Conservation (phyloP, 495 filamentous ascomycete species). For the Xylaria sp. region DNA sequence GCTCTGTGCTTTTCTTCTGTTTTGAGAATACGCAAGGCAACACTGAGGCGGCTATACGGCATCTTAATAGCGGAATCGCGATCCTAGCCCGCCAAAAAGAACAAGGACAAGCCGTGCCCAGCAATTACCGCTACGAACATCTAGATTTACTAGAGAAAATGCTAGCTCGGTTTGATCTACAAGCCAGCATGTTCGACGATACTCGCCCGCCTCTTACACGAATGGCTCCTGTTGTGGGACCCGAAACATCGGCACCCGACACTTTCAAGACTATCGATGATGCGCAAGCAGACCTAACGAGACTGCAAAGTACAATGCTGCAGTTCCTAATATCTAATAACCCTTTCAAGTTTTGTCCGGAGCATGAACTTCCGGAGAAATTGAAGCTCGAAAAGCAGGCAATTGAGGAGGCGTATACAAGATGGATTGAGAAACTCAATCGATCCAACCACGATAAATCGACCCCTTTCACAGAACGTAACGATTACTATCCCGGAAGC, state of each 20-base stretch:
- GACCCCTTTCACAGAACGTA: too few relatives aligned
- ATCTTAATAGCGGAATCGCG: slow-evolving; percentile 38
- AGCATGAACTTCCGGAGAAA: slow-evolving; percentile 24
- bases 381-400: slow-evolving; percentile 28
- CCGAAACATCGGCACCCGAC: slow-evolving; percentile 25
- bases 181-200: slow-evolving; percentile 38
- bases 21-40: slow-evolving; percentile 43
- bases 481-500: not conserved
- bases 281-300: slow-evolving; percentile 28
- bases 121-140: slow-evolving; percentile 25
- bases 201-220: slow-evolving; percentile 26
- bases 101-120: not conserved
- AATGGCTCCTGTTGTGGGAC: slow-evolving; percentile 1
- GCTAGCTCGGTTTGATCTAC: slow-evolving; percentile 40
- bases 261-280: slow-evolving; percentile 23
- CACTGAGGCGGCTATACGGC: slow-evolving; percentile 35
- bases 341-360: slow-evolving; percentile 17
- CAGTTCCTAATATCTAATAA: slow-evolving; percentile 29
- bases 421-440: slow-evolving; percentile 19
- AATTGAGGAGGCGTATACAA: slow-evolving; percentile 23
- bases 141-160: slow-evolving; percentile 30
- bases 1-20: slow-evolving; percentile 43
- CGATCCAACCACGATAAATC: slow-evolving; percentile 4
- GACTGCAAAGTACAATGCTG: slow-evolving; percentile 33
- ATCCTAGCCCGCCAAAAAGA: slow-evolving; percentile 33